These are phyloP conservation scores for Albugo candida DNA, from an alignment of 352 stramenopile species.

Conservation along the genomic window DNA sequence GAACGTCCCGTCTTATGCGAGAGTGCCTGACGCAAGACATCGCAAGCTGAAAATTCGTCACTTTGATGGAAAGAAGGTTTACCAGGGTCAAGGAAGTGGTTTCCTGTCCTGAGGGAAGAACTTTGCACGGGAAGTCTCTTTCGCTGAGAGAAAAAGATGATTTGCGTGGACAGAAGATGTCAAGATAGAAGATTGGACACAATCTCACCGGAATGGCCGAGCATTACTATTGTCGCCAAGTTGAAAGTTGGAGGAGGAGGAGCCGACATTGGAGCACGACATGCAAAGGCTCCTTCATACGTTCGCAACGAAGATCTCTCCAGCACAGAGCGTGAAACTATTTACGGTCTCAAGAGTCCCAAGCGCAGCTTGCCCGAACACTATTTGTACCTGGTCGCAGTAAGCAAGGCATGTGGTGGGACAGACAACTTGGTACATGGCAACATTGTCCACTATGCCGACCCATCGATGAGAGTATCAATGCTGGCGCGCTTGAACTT, in stretches of 20 bases:
- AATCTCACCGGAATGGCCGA: neutral
- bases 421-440: constrained; percentile 3
- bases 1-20: neutral
- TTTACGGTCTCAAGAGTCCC: neutral
- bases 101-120: neutral
- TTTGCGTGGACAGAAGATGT: neutral
- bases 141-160: neutral
- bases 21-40: neutral
- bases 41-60: neutral
- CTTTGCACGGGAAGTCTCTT: neutral
- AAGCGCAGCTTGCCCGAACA: constrained; percentile 2
- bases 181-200: constrained; percentile 1
- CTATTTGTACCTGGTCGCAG: constrained; percentile 4
- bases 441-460: constrained; percentile 10
- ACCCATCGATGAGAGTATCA: constrained; percentile 1
- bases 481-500: constrained; percentile 1
- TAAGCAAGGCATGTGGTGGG: neutral
- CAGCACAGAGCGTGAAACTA: neutral
- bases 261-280: neutral
- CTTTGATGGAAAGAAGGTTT: constrained; percentile 3
- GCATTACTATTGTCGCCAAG: neutral
- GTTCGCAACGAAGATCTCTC: neutral
- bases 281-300: neutral
- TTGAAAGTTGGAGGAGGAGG: constrained; percentile 1
- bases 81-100: neutral